Conservation (phyloP, 2,329 filamentous ascomycete species). For the Pyrenochaeta sp. region DNA sequence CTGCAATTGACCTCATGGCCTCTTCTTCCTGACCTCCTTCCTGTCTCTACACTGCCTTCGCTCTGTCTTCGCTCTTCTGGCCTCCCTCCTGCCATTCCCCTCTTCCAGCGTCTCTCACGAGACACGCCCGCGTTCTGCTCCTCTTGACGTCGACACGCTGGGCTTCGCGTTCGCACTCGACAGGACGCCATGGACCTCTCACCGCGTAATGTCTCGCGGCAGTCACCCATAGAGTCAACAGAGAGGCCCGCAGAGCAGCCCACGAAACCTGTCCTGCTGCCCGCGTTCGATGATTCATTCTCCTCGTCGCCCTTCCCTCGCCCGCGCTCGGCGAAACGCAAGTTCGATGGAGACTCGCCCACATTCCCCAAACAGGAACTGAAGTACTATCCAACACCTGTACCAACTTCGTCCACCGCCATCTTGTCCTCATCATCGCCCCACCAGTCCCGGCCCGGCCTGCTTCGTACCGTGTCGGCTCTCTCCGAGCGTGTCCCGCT, state of each 20-base stretch:
- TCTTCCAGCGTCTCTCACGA: slow-evolving; percentile 29
- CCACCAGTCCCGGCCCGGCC: slow-evolving; percentile 56
- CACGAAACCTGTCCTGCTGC: slow-evolving; percentile 74
- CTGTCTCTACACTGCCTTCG: slow-evolving; percentile 16
- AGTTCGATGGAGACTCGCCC: slow-evolving; percentile 60
- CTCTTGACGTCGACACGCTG: slow-evolving; percentile 36
- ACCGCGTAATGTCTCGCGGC: slow-evolving; percentile 31
- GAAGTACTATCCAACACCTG: slow-evolving; percentile 86
- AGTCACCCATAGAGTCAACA: slow-evolving; percentile 36
- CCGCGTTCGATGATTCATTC: slow-evolving; percentile 70
- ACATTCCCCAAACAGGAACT: slow-evolving; percentile 58
- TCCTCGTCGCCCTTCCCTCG: slow-evolving; percentile 81
- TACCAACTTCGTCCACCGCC: slow-evolving; percentile 92
- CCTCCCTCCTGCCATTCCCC: slow-evolving; percentile 28
- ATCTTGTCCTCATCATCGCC: slow-evolving; percentile 83
- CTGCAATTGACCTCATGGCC: slow-evolving; percentile 47
- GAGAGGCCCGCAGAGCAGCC: slow-evolving; percentile 46
- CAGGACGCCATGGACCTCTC: slow-evolving; percentile 43
- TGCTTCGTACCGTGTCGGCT: slow-evolving; percentile 65
- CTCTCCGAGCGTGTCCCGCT: slow-evolving; percentile 84
- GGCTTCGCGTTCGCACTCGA: slow-evolving; percentile 37
- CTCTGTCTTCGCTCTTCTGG: slow-evolving; percentile 20
- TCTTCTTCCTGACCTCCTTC: slow-evolving; percentile 37
- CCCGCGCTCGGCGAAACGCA: slow-evolving; percentile 68
- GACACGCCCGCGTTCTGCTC: slow-evolving; percentile 31